Percentiles rank a stretch among this genome's conserved stretches.
These are phyloP conservation scores for Mucor ambiguus DNA, from an alignment of 371 early-diverging fungal genomes.

Conservation along the genomic window DNA sequence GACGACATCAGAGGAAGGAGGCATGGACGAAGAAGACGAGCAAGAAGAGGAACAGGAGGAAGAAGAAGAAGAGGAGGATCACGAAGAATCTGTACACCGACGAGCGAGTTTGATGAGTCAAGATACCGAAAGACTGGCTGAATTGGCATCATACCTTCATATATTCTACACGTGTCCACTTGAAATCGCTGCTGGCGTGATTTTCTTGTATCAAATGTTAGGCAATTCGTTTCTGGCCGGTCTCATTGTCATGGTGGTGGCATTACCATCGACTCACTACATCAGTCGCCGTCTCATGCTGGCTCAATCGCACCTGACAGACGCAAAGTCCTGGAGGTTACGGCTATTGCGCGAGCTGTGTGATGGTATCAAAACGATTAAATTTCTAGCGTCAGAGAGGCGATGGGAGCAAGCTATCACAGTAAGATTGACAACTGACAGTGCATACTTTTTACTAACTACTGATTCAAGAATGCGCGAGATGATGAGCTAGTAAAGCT, in stretches of 20 bases:
- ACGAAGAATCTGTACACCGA: conserved; percentile 54
- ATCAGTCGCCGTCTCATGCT: conserved; percentile 47
- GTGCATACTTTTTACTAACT: background rate
- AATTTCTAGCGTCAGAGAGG: conserved; percentile 78
- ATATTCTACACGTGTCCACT: conserved; percentile 67
- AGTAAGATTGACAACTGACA: conserved; percentile 30
- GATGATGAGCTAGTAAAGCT: conserved; percentile 55
- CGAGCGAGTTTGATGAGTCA: conserved; percentile 78
- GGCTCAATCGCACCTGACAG: conserved; percentile 56
- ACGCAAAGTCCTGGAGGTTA: conserved; percentile 63
- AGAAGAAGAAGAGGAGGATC: conserved; percentile 22
- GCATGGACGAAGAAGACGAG: background rate
- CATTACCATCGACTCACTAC: conserved; percentile 66
- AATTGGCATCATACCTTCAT: conserved; percentile 56
- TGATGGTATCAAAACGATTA: conserved; percentile 73
- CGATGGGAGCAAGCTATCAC: conserved; percentile 64
- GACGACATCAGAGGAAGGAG: background rate
- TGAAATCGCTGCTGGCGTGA: conserved; percentile 61
- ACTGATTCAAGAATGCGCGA: conserved; percentile 51
- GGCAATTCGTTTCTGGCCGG: conserved; percentile 73
- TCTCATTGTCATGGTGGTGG: conserved; percentile 59
- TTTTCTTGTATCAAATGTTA: conserved; percentile 65
- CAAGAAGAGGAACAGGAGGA: conserved; percentile 16
- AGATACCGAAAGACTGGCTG: conserved; percentile 75
- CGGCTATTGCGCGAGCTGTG: conserved; percentile 66